Percentiles rank a stretch among this genome's conserved stretches.
Conservation (phyloP, 2,329 filamentous ascomycete species). For the Arthrocladium fulminans region DNA sequence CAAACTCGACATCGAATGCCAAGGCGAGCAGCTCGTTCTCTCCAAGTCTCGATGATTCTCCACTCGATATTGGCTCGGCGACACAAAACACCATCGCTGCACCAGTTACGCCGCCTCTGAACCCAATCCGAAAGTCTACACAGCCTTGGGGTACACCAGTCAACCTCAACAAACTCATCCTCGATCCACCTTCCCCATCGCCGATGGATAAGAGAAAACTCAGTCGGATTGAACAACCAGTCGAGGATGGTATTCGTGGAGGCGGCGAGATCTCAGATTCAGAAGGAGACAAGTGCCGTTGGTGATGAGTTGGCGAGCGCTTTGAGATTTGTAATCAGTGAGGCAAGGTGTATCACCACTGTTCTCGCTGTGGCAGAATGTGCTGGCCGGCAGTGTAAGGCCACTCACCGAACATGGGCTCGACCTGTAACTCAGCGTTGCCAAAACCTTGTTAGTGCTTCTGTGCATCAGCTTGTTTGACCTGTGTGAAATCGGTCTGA, state of each 20-base stretch:
- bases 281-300: neutral
- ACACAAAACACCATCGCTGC: neutral
- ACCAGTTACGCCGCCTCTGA: neutral
- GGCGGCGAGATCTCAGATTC: neutral
- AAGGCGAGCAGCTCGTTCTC: neutral
- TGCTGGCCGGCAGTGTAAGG: too few relatives aligned
- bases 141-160: constrained; percentile 9
- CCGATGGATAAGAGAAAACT: neutral
- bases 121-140: neutral
- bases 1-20: neutral
- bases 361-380: too few relatives aligned
- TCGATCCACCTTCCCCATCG: neutral
- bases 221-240: too few relatives aligned
- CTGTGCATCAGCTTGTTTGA: too few relatives aligned
- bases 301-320: neutral
- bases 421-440: too few relatives aligned
- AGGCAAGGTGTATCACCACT: too few relatives aligned
- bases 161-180: constrained; percentile 1
- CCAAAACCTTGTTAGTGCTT: too few relatives aligned
- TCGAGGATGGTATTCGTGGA: neutral
- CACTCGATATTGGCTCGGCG: neutral
- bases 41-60: neutral
- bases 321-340: neutral
- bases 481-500: too few relatives aligned
- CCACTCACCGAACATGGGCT: too few relatives aligned